Base-by-base conservation (phyloP, 129 eudicot genomes). In the Tanacetum coccineum region DNA sequence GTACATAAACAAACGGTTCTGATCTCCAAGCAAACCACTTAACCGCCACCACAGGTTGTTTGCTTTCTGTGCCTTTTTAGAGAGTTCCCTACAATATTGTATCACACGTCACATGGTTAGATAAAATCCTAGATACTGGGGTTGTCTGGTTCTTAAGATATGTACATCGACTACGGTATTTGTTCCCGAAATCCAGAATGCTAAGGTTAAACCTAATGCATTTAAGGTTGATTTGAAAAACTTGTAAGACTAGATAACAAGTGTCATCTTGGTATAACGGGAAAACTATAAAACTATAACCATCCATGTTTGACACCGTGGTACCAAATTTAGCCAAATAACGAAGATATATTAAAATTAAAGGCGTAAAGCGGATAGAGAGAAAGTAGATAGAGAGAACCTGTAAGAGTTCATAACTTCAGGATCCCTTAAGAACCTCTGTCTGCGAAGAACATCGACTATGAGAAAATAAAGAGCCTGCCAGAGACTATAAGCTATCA, bases 391-490 rank as follows among this genome's bases (percentile, higher is more conserved):
- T 13, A 26, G 59, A 46, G 21, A 74, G 21, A 74, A 94, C 99
- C 97, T 94, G 95, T 94, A 94, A 8, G 99, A 94, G 48, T 96
- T 94, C 97, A 94, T 94, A 76, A 94, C 97, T 81, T 94, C 97
- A n/a, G 99, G 99, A 62, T 94, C 99, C 70, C 85, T 80, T 49
- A 94, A 76, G 8, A 94, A 71, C 74, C 99, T 84, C 64, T 94
- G 97, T 64, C 94, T 75, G 42, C 97, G 92, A 51, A 94, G 87
- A 55, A 89, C 99, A 71, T 94, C 45, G 3, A 94, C 99, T 30
- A 94, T 89, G 63, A 89, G 86, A 76, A 84, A 94, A 75, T 94
- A 94, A 25, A 94, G 81, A 42, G 81, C 78, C 70, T 94, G 97
- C 99, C 99, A 94, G 26, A 94, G 76, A 47, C 63, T 62, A 80